phyloP scores from a whole-genome alignment of 352 stramenopile species.

The Phytopythium delawarense region DNA sequence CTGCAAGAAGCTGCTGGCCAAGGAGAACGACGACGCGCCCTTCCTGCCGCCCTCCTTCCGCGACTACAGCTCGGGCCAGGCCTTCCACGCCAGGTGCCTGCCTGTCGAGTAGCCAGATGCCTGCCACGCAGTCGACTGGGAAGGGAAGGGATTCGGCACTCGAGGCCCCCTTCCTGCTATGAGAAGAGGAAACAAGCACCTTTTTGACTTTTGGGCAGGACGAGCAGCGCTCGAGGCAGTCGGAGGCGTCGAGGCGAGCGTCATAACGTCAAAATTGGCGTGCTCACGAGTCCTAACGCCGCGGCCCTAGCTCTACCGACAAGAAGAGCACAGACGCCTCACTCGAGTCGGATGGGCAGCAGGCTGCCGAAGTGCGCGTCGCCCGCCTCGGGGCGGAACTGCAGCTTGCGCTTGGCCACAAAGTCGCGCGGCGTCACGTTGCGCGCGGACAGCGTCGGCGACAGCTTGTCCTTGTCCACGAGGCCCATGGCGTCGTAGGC shows the following conservation, averaged over 20 bases:
- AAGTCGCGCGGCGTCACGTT: slow-evolving; percentile 51
- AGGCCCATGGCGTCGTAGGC: slow-evolving; percentile 65
- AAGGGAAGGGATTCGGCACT: too few species aligned
- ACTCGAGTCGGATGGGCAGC: slow-evolving; percentile 67
- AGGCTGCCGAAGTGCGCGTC: slow-evolving; percentile 36
- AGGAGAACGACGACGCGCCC: slow-evolving; percentile 76
- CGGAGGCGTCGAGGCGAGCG: background rate
- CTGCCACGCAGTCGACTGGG: background rate
- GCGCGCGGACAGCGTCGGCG: slow-evolving; percentile 20
- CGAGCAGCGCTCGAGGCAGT: background rate
- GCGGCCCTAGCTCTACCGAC: background rate
- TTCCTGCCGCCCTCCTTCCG: slow-evolving; percentile 84
- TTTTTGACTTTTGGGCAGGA: slow-evolving; percentile 2
- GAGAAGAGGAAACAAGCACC: background rate
- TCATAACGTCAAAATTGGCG: background rate
- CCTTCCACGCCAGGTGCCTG: slow-evolving; percentile 83
- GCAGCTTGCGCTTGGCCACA: slow-evolving; percentile 36
- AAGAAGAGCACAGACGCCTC: background rate
- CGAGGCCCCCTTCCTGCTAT: background rate
- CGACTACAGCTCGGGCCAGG: slow-evolving; percentile 76
- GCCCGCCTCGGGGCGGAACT: slow-evolving; percentile 18
- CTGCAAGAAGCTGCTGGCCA: slow-evolving; percentile 84
- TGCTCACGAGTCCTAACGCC: slow-evolving; percentile 1
- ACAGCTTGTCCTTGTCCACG: slow-evolving; percentile 36
- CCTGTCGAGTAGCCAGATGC: slow-evolving; percentile 31